Evolutionary conservation across 768 basidiomycete species (phyloP), one percentile per base, ranked within the genome.

Genomic region (Macrolepiota dolichaula): DNA sequence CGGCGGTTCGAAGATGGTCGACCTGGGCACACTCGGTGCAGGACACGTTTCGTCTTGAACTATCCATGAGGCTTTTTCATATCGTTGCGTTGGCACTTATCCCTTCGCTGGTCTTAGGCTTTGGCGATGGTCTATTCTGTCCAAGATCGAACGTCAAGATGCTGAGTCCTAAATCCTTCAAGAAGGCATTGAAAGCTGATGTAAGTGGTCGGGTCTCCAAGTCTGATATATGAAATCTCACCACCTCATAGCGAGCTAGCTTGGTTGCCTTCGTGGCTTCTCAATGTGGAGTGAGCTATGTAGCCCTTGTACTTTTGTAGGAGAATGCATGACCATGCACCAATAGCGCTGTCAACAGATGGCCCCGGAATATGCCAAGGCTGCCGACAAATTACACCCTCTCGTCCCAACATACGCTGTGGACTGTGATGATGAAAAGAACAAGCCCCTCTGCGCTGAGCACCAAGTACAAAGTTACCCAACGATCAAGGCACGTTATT

Each of bases 201-300:
- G 93, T 94, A 71, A 62, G 89, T 76, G 29, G 13, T 7, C 25
- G 36, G 49, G 38, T 37, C 25, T n/a, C 9, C 22, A 54, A 32
- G 29, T 56, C 17, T 17, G 46, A 59, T 40, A n/a, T 22, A 6
- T 7, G 49, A 55, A 0, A 56, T 36, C 47, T 37, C 44, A 24
- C 19, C 25, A 51, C 22, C 29, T n/a, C 2, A 10, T 66, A 93
- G 92, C 77, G 83, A 74, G 89, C 92, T 32, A 84, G 80, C 63
- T 73, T 95, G 69, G 88, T 96, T n/a, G 95, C 93, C 1, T 97
- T 96, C 69, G 89, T 95, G 12, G 95, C 95, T n/a, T 91, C 94
- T 3, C 96, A 94, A 94, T 94, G 91, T 69, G 91, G 90, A 64
- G 90, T 92, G 72, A 70, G 89, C 76, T 24, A n/a, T n/a, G n/a